Evolutionary conservation across 805 yeast genomes (phyloP).

Genomic region (Vanderwaltozyma yarrowii): DNA sequence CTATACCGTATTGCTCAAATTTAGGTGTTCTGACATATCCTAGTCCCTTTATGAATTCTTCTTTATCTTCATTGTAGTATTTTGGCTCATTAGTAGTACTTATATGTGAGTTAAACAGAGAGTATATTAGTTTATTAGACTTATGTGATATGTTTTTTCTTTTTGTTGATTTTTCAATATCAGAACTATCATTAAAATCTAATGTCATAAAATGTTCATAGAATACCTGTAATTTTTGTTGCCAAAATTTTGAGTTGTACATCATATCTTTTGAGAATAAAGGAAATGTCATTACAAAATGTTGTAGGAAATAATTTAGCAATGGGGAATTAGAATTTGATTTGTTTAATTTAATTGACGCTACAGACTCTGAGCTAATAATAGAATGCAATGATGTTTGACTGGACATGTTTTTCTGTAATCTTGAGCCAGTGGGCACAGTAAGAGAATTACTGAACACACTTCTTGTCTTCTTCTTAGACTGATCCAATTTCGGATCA

Average conservation of each 20-base stretch:
- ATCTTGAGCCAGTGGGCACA: not conserved
- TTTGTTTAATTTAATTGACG: not conserved
- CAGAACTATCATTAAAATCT: constrained; percentile 61
- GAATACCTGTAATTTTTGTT: constrained; percentile 65
- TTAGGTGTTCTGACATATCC: constrained; percentile 22
- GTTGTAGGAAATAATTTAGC: constrained; percentile 50
- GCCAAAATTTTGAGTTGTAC: constrained; percentile 63
- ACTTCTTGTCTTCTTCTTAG: not conserved
- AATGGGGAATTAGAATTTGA: constrained; percentile 46
- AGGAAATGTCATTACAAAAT: constrained; percentile 64
- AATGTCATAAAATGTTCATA: constrained; percentile 67
- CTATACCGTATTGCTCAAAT: constrained; percentile 30
- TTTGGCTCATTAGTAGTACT: constrained; percentile 46
- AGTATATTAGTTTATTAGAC: constrained; percentile 46
- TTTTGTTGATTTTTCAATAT: constrained; percentile 66
- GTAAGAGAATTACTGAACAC: not conserved
- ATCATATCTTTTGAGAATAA: constrained; percentile 40
- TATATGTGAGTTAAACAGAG: constrained; percentile 69
- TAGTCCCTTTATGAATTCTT: constrained; percentile 15
- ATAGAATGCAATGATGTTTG: not conserved
- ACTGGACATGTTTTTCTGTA: not conserved
- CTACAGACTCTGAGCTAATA: not conserved
- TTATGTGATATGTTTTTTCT: constrained; percentile 52
- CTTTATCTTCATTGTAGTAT: constrained; percentile 33
- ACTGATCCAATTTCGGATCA: constrained; percentile 30